Evolutionary conservation across 2,329 filamentous ascomycete species (phyloP).

Genomic region (Pseudocercospora vitis): DNA sequence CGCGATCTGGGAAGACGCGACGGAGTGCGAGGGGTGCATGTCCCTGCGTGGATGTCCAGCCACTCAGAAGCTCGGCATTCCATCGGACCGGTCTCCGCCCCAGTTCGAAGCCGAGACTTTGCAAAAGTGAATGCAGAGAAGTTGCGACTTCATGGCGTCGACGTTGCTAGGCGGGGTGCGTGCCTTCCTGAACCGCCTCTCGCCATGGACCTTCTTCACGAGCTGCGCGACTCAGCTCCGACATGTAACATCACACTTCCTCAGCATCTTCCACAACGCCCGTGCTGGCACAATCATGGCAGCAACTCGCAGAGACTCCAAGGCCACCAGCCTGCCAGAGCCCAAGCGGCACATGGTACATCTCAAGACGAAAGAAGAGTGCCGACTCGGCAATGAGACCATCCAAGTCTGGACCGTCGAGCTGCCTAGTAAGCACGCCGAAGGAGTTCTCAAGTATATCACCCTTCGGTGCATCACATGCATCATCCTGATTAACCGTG

Average conservation of each 20-base stretch:
- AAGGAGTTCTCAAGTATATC: conserved; percentile 67
- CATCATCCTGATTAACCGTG: conserved; percentile 31
- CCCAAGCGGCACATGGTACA: conserved; percentile 39
- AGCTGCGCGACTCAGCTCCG: background rate
- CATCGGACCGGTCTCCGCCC: background rate
- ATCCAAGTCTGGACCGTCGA: conserved; percentile 69
- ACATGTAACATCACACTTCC: conserved; percentile 8
- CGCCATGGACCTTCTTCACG: conserved; percentile 12
- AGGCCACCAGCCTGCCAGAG: conserved; percentile 21
- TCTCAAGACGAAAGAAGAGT: conserved; percentile 53
- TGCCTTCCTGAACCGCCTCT: conserved; percentile 18
- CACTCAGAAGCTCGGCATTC: background rate
- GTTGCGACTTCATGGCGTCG: conserved; percentile 17
- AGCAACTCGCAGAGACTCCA: conserved; percentile 25
- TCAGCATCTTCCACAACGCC: conserved; percentile 16
- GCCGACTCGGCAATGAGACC: conserved; percentile 50
- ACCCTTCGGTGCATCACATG: conserved; percentile 12
- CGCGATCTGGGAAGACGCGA: conserved; percentile 8
- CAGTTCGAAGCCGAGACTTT: background rate
- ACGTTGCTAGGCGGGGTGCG: conserved; percentile 19
- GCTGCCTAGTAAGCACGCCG: conserved; percentile 70
- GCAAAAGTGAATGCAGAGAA: conserved; percentile 8
- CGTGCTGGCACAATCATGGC: conserved; percentile 18
- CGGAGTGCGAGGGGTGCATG: background rate
- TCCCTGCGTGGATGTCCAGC: background rate